Evolutionary conservation across 75 land plant species (phyloP).

Genomic region (Selaginella moellendorffii): DNA sequence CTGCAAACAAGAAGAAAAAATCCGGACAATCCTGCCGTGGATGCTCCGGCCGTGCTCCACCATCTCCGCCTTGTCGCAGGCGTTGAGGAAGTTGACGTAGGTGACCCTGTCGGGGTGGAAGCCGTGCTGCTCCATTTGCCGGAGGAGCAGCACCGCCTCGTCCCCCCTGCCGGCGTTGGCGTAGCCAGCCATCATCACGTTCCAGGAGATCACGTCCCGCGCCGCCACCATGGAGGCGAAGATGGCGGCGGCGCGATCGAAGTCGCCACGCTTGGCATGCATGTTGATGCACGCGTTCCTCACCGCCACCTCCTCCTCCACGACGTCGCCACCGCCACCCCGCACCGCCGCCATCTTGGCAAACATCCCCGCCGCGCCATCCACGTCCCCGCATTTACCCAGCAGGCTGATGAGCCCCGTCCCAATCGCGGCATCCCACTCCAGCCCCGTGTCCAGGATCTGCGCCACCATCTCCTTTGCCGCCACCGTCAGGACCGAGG

Average conservation of each 20-base stretch:
- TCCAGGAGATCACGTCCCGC: not conserved
- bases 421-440: not conserved
- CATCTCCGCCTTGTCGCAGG: not conserved
- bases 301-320: too few species aligned
- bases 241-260: slow-evolving; percentile 5
- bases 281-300: slow-evolving; percentile 32
- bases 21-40: too few species aligned
- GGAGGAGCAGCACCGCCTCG: slow-evolving; percentile 1
- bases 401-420: not conserved
- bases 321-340: not conserved
- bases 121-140: slow-evolving; percentile 7
- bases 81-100: not conserved
- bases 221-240: not conserved
- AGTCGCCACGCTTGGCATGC: slow-evolving; percentile 22
- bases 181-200: slow-evolving; percentile 4
- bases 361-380: not conserved
- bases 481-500: too few species aligned
- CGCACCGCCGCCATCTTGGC: not conserved
- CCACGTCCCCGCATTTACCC: not conserved
- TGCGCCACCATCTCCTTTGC: not conserved
- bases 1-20: too few species aligned
- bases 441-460: not conserved
- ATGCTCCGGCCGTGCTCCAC: too few species aligned
- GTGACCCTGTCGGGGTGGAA: not conserved
- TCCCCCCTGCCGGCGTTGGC: not conserved